Conservation (phyloP, 2,329 filamentous ascomycete genomes). For the Exophiala mesophila region DNA sequence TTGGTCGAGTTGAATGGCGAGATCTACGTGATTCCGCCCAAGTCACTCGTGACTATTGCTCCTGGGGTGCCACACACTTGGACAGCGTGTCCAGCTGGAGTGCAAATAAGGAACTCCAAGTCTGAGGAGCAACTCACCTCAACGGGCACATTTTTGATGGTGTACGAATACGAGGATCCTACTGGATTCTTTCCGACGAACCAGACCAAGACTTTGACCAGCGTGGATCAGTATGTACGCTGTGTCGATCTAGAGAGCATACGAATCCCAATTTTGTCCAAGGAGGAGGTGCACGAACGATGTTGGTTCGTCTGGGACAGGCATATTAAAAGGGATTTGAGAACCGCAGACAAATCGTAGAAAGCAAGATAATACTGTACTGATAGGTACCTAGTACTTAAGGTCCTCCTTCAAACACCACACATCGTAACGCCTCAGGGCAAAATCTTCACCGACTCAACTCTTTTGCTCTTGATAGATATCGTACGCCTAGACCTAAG, state of each 20-base stretch:
- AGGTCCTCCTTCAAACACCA: too few species aligned
- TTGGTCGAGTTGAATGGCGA: constrained; percentile 10
- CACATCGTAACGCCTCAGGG: too few species aligned
- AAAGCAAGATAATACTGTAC: too few species aligned
- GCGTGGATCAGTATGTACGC: constrained; percentile 5
- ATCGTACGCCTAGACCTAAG: too few species aligned
- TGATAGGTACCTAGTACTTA: too few species aligned
- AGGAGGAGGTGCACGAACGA: not conserved
- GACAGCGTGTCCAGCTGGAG: constrained; percentile 12
- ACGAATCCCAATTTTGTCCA: constrained; percentile 1
- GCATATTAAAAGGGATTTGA: too few species aligned
- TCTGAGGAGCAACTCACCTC: not conserved
- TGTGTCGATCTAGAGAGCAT: constrained; percentile 6
- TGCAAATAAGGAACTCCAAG: too few species aligned
- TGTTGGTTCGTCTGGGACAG: constrained; percentile 3
- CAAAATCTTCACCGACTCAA: too few species aligned
- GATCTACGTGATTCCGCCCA: constrained; percentile 12
- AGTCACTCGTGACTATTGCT: constrained; percentile 9
- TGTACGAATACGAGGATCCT: constrained; percentile 15
- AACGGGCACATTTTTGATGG: constrained; percentile 12
- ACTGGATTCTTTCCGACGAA: constrained; percentile 14
- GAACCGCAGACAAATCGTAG: too few species aligned
- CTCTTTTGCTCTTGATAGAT: too few species aligned
- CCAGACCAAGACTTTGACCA: constrained; percentile 8
- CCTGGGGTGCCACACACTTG: constrained; percentile 14